These are phyloP conservation scores for Haplographium delicatum DNA, from an alignment of 495 filamentous ascomycete genomes.

Conservation along the genomic window DNA sequence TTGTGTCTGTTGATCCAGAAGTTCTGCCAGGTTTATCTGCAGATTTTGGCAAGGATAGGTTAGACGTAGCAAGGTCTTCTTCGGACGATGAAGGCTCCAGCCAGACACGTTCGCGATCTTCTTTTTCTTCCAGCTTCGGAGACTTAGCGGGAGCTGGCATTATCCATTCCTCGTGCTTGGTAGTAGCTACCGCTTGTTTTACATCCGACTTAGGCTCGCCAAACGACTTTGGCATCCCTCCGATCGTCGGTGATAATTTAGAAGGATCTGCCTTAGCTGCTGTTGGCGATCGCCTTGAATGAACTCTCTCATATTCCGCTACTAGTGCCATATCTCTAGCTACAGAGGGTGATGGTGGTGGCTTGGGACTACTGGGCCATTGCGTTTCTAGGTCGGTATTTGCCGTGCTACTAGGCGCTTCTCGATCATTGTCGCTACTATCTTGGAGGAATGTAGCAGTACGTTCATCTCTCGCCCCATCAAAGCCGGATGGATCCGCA, in stretches of 20 bases:
- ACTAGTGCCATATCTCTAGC: conserved; percentile 21
- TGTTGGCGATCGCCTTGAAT: conserved; percentile 17
- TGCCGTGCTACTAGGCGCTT: conserved; percentile 7
- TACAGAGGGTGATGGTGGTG: conserved; percentile 6
- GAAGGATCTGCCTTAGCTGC: conserved; percentile 5
- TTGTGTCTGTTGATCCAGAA: conserved; percentile 27
- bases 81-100: conserved; percentile 33
- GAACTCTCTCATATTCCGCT: conserved; percentile 15
- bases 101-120: conserved; percentile 18
- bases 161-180: conserved; percentile 20
- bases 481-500: background rate
- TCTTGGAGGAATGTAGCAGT: conserved; percentile 48
- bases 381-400: background rate
- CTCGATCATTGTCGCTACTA: conserved; percentile 44
- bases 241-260: background rate
- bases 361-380: background rate
- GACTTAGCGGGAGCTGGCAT: conserved; percentile 17
- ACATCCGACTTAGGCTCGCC: conserved; percentile 9
- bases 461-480: conserved; percentile 18
- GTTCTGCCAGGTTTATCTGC: conserved; percentile 30
- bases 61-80: conserved; percentile 30
- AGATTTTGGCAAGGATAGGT: conserved; percentile 39
- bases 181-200: background rate
- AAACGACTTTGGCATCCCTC: conserved; percentile 3
- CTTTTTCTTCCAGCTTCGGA: conserved; percentile 3